Evolutionary conservation across 164 flowering plant species (phyloP).

Genomic region (Chimonanthus salicifolius): DNA sequence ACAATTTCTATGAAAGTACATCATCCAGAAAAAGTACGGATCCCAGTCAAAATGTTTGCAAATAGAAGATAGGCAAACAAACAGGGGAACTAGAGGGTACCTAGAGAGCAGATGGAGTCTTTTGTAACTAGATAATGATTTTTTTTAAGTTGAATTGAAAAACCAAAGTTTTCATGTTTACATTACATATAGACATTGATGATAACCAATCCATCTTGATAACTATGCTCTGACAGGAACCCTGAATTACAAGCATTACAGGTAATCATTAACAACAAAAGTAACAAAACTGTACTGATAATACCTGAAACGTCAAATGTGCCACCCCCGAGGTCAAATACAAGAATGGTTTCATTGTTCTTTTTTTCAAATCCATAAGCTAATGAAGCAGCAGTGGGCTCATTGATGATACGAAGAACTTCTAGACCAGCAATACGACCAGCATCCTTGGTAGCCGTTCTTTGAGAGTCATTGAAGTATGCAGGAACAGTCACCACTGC

Average conservation of each 20-base stretch:
- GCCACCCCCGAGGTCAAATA: slow-evolving; percentile 97
- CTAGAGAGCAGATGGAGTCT: too few species aligned
- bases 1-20: too few species aligned
- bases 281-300: background rate
- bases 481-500: slow-evolving; percentile 98
- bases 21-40: too few species aligned
- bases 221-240: background rate
- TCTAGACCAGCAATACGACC: slow-evolving; percentile 95
- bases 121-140: too few species aligned
- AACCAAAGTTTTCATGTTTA: too few species aligned
- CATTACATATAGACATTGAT: too few species aligned
- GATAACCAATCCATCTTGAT: background rate
- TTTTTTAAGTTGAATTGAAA: too few species aligned
- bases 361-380: slow-evolving; percentile 97
- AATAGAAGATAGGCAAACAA: too few species aligned
- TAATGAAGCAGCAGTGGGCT: slow-evolving; percentile 94
- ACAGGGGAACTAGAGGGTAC: too few species aligned
- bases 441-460: slow-evolving; percentile 98
- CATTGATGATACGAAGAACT: slow-evolving; percentile 87
- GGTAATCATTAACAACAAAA: background rate
- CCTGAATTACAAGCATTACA: background rate
- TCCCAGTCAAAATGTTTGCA: too few species aligned
- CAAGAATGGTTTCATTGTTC: slow-evolving; percentile 89
- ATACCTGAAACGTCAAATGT: slow-evolving; percentile 97
- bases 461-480: slow-evolving; percentile 90